Evolutionary conservation across 1,139 yeast genomes (phyloP).

Genomic region (Magnusiomyces ingens): DNA sequence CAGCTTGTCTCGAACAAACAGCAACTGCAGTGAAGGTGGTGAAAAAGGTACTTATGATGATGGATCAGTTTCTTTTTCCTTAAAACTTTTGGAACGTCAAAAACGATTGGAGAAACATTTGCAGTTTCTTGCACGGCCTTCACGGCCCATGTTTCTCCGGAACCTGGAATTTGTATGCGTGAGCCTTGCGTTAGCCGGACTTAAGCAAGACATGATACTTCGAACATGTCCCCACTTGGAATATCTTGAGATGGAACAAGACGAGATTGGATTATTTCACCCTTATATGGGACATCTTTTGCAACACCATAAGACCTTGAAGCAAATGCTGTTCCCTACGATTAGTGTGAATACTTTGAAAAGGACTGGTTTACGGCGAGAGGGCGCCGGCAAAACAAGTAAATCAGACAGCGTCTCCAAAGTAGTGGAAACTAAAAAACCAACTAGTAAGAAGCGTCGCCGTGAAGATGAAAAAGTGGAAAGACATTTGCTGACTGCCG

Average conservation of each 20-base stretch:
- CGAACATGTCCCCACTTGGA: not conserved
- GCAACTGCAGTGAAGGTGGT: no score
- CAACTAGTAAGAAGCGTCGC: no score
- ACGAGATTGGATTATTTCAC: not conserved
- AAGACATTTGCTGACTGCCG: no score
- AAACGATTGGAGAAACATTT: not conserved
- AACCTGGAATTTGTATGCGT: no score
- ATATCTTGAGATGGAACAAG: not conserved
- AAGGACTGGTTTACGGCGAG: not conserved
- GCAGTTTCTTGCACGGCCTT: not conserved
- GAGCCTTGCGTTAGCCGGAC: not conserved
- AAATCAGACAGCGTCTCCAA: no score
- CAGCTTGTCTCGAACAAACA: no score
- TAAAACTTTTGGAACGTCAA: not conserved
- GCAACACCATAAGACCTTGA: not conserved
- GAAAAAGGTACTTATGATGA: no score
- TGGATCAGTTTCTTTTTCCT: not conserved
- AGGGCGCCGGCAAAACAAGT: not conserved
- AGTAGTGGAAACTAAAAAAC: no score
- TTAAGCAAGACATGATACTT: not conserved
- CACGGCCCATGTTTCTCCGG: not conserved
- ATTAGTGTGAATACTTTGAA: not conserved
- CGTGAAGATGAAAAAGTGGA: no score
- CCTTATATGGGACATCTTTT: not conserved
- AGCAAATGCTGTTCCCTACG: constrained; percentile 1